phyloP scores from a whole-genome alignment of 768 basidiomycete genomes.

The Boletus tomentosulus region DNA sequence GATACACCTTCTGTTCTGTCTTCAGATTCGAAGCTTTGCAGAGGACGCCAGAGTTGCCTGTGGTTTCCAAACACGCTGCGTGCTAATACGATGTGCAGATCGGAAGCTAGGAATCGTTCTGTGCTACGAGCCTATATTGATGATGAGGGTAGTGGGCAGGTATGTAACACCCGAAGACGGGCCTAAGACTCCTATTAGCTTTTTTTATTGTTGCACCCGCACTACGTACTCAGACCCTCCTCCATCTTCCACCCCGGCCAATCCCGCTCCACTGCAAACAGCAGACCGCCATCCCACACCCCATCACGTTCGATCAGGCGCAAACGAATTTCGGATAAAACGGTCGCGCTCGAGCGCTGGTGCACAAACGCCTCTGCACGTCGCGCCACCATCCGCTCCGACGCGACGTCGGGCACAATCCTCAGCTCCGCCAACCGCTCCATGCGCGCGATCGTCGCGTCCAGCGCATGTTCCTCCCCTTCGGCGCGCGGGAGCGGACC shows the following conservation, averaged over 20 bases:
- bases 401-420: not conserved
- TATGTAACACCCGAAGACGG: too few relatives aligned
- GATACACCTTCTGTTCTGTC: too few relatives aligned
- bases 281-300: not conserved
- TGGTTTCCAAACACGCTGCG: too few relatives aligned
- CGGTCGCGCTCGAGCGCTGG: not conserved
- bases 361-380: slow-evolving; percentile 1
- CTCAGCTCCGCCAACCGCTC: not conserved
- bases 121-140: too few relatives aligned
- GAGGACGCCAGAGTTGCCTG: too few relatives aligned
- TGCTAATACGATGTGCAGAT: too few relatives aligned
- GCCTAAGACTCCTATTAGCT: too few relatives aligned
- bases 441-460: slow-evolving; percentile 4
- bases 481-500: not conserved
- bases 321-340: not conserved
- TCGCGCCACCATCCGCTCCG: slow-evolving; percentile 8
- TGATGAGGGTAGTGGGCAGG: too few relatives aligned
- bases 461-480: slow-evolving; percentile 7
- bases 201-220: too few relatives aligned
- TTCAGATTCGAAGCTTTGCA: too few relatives aligned
- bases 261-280: not conserved
- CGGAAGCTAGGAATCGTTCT: too few relatives aligned
- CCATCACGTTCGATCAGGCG: not conserved
- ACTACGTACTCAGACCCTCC: not conserved
- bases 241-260: slow-evolving; percentile 7